These are phyloP conservation scores for Trichoderma koningiopsis DNA, from an alignment of 2,329 filamentous ascomycete species.

Conservation along the genomic window DNA sequence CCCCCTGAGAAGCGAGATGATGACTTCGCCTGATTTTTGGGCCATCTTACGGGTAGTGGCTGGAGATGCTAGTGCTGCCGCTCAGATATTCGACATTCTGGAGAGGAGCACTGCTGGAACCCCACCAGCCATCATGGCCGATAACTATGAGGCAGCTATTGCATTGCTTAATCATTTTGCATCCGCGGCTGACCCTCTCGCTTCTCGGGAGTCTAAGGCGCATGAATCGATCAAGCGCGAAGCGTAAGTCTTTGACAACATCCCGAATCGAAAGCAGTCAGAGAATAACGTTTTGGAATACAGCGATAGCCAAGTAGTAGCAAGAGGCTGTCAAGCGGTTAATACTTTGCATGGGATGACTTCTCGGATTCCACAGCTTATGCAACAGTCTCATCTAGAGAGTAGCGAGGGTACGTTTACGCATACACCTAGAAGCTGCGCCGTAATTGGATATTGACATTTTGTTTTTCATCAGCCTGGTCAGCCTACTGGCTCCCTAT, in stretches of 20 bases:
- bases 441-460: conserved; percentile 26
- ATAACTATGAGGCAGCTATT: conserved; percentile 92
- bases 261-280: not conserved
- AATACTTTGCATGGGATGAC: conserved; percentile 81
- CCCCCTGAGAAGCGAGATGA: conserved; percentile 84
- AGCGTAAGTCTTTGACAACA: not conserved
- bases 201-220: conserved; percentile 12
- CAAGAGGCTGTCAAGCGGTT: conserved; percentile 78
- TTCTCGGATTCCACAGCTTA: conserved; percentile 77
- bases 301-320: conserved; percentile 58
- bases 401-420: conserved; percentile 68
- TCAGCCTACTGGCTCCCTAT: conserved; percentile 97
- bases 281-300: conserved; percentile 49
- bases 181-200: conserved; percentile 61
- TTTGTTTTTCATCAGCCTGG: conserved; percentile 66
- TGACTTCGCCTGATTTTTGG: conserved; percentile 98
- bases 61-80: conserved; percentile 67
- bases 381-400: conserved; percentile 91
- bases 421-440: not conserved
- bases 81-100: conserved; percentile 83
- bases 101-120: conserved; percentile 72
- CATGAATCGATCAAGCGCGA: not conserved
- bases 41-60: conserved; percentile 79
- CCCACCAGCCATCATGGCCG: conserved; percentile 84
- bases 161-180: conserved; percentile 87